A percentile compares a stretch with the other conserved stretches of the same genome.
phyloP scores from a whole-genome alignment of 768 basidiomycete species.

The Boletus subcaerulescens region DNA sequence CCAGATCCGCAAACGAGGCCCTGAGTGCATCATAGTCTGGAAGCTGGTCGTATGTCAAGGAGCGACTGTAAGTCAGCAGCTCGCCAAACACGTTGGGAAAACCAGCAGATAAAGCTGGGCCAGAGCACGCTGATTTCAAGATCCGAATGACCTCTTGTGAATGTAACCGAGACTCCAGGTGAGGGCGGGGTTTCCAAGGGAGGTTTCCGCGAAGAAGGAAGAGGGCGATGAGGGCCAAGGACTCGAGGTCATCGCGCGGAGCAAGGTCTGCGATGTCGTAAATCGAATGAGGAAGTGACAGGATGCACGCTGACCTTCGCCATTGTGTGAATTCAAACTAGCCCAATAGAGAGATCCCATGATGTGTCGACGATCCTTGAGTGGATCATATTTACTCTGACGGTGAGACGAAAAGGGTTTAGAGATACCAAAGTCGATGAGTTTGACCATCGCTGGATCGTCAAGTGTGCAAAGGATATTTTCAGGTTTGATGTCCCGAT shows the following conservation, averaged over 20 bases:
- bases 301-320: not conserved
- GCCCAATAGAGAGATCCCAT: slow-evolving; percentile 1
- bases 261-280: not conserved
- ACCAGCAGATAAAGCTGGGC: not conserved
- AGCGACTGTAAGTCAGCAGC: slow-evolving; percentile 1
- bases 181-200: slow-evolving; percentile 2
- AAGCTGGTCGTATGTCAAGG: not conserved
- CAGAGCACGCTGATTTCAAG: not conserved
- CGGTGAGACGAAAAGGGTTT: not conserved
- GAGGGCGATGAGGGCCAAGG: not conserved
- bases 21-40: slow-evolving; percentile 1
- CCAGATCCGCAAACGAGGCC: not conserved
- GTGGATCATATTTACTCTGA: not conserved
- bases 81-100: not conserved
- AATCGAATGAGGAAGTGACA: not conserved
- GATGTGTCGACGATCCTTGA: not conserved
- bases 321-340: slow-evolving; percentile 2
- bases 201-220: slow-evolving; percentile 3
- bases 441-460: slow-evolving; percentile 1
- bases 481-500: slow-evolving; percentile 1
- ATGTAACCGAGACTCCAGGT: not conserved
- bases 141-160: slow-evolving; percentile 1
- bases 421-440: slow-evolving; percentile 2
- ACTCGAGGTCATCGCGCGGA: slow-evolving; percentile 2
- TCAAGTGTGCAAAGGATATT: slow-evolving; percentile 1